Evolutionary conservation across 2,329 filamentous ascomycete species (phyloP), one percentile per base, ranked within the genome.

Genomic region (Pseudogymnoascus sp.): DNA sequence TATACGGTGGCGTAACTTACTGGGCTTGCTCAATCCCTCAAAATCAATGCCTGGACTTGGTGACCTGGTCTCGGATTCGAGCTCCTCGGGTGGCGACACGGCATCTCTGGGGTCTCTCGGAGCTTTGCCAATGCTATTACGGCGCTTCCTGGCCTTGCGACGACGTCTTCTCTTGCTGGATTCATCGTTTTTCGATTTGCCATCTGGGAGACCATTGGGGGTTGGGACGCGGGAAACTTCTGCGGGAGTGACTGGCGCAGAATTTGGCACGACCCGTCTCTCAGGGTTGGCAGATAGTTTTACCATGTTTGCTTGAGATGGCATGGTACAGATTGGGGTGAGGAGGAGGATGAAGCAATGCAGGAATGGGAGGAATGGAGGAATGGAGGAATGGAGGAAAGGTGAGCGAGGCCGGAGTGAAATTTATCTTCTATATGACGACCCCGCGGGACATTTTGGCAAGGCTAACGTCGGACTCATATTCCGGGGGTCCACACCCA

Each of bases 41-140:
- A 80, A 81, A 68, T 84, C 82, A 64, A 85, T 82, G 37, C 84
- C 74, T 12, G 82, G 82, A 61, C 76, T 81, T 5, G 79, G 79
- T 4, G 79, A 79, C 26, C 77, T 72, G 2, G 74, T 75, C 26
- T 67, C 64, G 63, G 13, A 39, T 60, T 61, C 57, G 61, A 63
- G 64, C 34, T 65, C 62, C 26, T 65, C 63, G 15, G 65, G 61
- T 34, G 68, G 65, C 41, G 63, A 65, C 2, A 67, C 66, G 64
- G 81, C 76, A 67, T 85, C 82, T 61, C 80, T 75, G 13, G 81
- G 80, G 67, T 85, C 82, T 61, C 82, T 75, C n/a, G 82, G 81
- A 3, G 82, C 80, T 65, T 83, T 83, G 74, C 79, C 81, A 60
- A 84, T 67, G 70, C 81, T 84, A 39, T 76, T 75, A 61, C 78